Evolutionary conservation across 2,329 filamentous ascomycete species (phyloP).

Genomic region (Exutisphaerella laricina): DNA sequence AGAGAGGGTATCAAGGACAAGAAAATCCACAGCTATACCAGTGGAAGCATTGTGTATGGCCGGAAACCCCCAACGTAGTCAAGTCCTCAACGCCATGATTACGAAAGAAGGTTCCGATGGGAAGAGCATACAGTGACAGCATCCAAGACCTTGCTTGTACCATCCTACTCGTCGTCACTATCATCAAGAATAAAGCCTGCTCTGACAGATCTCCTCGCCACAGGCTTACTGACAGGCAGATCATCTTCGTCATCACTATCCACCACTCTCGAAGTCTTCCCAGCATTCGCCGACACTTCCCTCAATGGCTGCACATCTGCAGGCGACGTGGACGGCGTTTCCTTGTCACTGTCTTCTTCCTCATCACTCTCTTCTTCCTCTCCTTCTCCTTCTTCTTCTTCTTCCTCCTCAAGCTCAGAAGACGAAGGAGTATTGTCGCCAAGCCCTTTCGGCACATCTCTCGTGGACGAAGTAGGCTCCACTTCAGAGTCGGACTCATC

Average conservation of each 20-base stretch:
- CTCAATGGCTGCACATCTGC: conserved; percentile 13
- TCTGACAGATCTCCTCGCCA: conserved; percentile 33
- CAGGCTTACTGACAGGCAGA: conserved; percentile 32
- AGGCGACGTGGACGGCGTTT: conserved; percentile 21
- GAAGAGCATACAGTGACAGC: too few relatives aligned
- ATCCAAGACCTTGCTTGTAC: too few relatives aligned
- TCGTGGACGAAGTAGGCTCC: background rate
- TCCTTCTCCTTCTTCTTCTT: conserved; percentile 10
- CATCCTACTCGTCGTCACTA: conserved; percentile 23
- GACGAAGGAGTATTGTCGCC: conserved; percentile 12
- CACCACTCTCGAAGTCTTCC: conserved; percentile 31
- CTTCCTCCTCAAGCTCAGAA: conserved; percentile 12
- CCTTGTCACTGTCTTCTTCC: conserved; percentile 10
- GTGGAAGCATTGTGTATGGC: too few relatives aligned
- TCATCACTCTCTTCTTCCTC: conserved; percentile 8
- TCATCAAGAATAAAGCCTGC: conserved; percentile 44
- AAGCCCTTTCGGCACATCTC: conserved; percentile 13
- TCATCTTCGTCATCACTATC: conserved; percentile 41
- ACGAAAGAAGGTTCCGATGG: too few relatives aligned
- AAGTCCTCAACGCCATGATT: too few relatives aligned
- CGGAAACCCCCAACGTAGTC: too few relatives aligned
- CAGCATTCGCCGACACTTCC: conserved; percentile 33
- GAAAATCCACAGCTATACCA: too few relatives aligned
- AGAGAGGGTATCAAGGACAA: too few relatives aligned
- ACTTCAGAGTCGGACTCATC: conserved; percentile 9